Evolutionary conservation across 2,329 filamentous ascomycete species (phyloP).

Genomic region (Metarhizium brunneum): DNA sequence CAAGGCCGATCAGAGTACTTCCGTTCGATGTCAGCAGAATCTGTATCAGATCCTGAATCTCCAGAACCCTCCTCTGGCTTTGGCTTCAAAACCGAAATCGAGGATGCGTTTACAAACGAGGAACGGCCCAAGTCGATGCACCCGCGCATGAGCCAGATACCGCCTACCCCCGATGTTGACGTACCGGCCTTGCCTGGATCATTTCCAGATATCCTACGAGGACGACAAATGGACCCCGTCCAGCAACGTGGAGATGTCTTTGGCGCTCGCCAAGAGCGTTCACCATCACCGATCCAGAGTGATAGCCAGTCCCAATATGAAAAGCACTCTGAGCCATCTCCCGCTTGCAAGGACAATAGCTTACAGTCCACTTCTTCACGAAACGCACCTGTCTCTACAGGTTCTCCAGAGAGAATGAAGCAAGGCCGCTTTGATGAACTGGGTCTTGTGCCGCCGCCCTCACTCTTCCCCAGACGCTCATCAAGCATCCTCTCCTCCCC

Average conservation of each 20-base stretch:
- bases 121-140: constrained; percentile 65
- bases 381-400: constrained; percentile 20
- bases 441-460: constrained; percentile 40
- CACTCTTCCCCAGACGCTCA: constrained; percentile 40
- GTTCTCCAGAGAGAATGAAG: constrained; percentile 37
- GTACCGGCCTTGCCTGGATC: constrained; percentile 36
- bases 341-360: constrained; percentile 23
- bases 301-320: constrained; percentile 22
- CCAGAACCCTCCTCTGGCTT: constrained; percentile 22
- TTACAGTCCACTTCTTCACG: constrained; percentile 25
- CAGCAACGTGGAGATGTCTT: constrained; percentile 34
- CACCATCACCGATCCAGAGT: constrained; percentile 43
- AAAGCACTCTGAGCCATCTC: constrained; percentile 18
- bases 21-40: constrained; percentile 61
- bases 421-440: constrained; percentile 40
- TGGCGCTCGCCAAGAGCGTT: constrained; percentile 48
- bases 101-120: constrained; percentile 41
- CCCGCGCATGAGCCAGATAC: constrained; percentile 60
- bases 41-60: constrained; percentile 28
- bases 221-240: constrained; percentile 28
- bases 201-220: constrained; percentile 29
- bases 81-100: constrained; percentile 45
- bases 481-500: constrained; percentile 55
- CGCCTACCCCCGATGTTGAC: constrained; percentile 37
- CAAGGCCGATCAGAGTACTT: constrained; percentile 75